A percentile compares a stretch with the other conserved stretches of the same genome.
Evolutionary conservation across 225 moss, liverwort and hornwort species (phyloP).

Genomic region (Physcomitrellopsis africana): DNA sequence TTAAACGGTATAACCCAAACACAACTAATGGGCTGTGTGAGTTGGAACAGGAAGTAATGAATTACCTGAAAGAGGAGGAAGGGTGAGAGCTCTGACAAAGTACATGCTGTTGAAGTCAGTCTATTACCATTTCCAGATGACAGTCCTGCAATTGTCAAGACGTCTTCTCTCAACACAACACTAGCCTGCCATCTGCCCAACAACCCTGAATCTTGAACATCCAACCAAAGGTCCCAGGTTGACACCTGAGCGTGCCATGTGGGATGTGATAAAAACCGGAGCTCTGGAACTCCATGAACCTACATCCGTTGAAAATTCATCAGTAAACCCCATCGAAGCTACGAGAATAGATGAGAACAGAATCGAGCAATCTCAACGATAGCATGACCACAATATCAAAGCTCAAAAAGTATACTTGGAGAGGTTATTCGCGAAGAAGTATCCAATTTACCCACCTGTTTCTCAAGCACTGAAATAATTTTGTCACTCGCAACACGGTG

Average conservation of each 20-base stretch:
- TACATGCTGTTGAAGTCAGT: slow-evolving; percentile 58
- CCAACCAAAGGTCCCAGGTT: slow-evolving; percentile 90
- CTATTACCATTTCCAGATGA: slow-evolving; percentile 51
- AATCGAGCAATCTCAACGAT: background rate
- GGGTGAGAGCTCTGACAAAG: slow-evolving; percentile 77
- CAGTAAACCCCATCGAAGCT: slow-evolving; percentile 2
- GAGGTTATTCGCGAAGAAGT: background rate
- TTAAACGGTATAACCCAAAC: background rate
- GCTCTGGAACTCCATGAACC: slow-evolving; percentile 80
- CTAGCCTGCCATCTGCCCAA: slow-evolving; percentile 75
- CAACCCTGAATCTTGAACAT: slow-evolving; percentile 60
- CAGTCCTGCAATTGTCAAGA: slow-evolving; percentile 74
- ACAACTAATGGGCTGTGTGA: background rate
- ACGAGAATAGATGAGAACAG: slow-evolving; percentile 9
- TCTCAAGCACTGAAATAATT: slow-evolving; percentile 76
- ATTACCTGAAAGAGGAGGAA: slow-evolving; percentile 87
- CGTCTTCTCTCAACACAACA: slow-evolving; percentile 82
- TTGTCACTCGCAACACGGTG: slow-evolving; percentile 74
- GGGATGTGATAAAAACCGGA: slow-evolving; percentile 78
- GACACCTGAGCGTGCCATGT: slow-evolving; percentile 96
- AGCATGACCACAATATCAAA: slow-evolving; percentile 8
- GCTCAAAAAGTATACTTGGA: background rate
- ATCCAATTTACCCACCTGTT: slow-evolving; percentile 56
- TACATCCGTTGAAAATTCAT: slow-evolving; percentile 29
- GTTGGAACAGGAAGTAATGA: background rate